These are phyloP conservation scores for Botrytis medusae DNA, from an alignment of 2,329 filamentous ascomycete species.

Conservation along the genomic window DNA sequence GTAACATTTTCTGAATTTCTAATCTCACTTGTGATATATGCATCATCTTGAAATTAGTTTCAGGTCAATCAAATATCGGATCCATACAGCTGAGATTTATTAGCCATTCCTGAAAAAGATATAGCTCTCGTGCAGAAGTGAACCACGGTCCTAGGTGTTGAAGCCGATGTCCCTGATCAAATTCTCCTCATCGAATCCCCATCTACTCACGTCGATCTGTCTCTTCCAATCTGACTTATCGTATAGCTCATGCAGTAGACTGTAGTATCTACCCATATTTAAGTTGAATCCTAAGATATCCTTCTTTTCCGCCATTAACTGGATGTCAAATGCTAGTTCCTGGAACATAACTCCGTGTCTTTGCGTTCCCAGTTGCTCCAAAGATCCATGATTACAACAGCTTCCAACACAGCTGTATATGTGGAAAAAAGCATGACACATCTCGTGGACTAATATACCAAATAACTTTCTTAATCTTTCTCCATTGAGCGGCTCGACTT, in stretches of 20 bases:
- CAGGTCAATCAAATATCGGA: not conserved
- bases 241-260: not conserved
- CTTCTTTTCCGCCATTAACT: not conserved
- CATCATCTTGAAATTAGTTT: too few relatives aligned
- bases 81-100: not conserved
- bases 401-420: not conserved
- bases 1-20: not conserved
- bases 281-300: not conserved
- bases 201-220: not conserved
- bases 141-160: not conserved
- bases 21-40: not conserved
- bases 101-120: not conserved
- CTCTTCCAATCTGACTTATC: not conserved
- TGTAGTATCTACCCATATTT: not conserved
- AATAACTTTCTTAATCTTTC: not conserved
- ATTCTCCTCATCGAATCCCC: slow-evolving; percentile 2
- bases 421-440: slow-evolving; percentile 14
- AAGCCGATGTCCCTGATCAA: not conserved
- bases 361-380: not conserved
- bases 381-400: not conserved
- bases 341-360: slow-evolving; percentile 8
- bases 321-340: not conserved
- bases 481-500: not conserved
- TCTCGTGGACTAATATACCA: not conserved
- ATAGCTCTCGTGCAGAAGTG: too few relatives aligned